phyloP scores from a whole-genome alignment of 2,329 filamentous ascomycete species.

The Lachnellula willkommii region DNA sequence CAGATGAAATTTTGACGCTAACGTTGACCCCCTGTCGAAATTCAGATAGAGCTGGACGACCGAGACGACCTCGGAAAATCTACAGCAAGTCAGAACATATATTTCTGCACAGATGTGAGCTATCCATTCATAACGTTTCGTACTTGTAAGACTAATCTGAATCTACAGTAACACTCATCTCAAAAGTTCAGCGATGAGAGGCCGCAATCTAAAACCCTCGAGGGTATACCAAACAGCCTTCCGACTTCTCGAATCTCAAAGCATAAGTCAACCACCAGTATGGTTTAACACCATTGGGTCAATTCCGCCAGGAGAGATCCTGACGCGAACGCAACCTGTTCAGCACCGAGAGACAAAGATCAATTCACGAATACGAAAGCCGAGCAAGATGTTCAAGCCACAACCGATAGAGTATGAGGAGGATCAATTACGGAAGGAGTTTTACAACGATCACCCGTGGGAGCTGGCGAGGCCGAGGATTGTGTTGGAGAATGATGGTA shows the following conservation, averaged over 20 bases:
- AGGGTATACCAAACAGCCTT: conserved; percentile 44
- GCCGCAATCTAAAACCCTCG: conserved; percentile 35
- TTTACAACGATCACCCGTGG: conserved; percentile 95
- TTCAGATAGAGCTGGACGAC: neutral
- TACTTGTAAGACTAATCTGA: neutral
- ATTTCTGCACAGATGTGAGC: neutral
- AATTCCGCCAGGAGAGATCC: conserved; percentile 51
- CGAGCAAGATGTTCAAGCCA: conserved; percentile 75
- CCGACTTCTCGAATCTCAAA: conserved; percentile 39
- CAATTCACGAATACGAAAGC: conserved; percentile 46
- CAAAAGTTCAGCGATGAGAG: conserved; percentile 22
- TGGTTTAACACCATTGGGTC: conserved; percentile 31
- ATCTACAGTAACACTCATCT: neutral
- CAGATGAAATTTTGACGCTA: neutral
- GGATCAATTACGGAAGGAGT: conserved; percentile 71
- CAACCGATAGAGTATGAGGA: conserved; percentile 74
- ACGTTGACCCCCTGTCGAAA: conserved; percentile 2
- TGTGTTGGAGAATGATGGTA: conserved; percentile 78
- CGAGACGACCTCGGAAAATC: neutral
- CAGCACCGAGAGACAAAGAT: conserved; percentile 36
- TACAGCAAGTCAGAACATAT: neutral
- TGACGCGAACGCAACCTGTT: conserved; percentile 48
- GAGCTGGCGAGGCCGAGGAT: conserved; percentile 85
- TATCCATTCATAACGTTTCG: neutral
- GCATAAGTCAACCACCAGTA: conserved; percentile 34